Conservation (phyloP, 73 alveolate genomes). For the Halteria grandinella region DNA sequence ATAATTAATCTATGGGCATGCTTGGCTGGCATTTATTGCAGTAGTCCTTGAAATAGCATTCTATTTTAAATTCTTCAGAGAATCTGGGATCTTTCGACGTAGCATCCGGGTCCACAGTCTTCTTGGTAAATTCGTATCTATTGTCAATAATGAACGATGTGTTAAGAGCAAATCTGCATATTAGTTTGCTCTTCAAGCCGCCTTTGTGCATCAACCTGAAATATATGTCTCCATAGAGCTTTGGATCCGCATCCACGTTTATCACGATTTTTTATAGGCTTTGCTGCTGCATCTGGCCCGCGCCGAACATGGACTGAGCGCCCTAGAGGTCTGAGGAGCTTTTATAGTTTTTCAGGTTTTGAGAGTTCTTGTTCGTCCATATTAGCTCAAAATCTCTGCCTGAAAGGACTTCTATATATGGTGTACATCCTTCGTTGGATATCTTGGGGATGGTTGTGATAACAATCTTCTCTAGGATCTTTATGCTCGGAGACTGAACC, state of each 20-base stretch:
- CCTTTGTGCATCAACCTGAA: constrained; percentile 48
- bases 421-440: constrained; percentile 58
- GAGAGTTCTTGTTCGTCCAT: constrained; percentile 46
- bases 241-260: constrained; percentile 13
- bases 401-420: constrained; percentile 64
- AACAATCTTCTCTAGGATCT: constrained; percentile 18
- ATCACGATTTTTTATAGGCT: constrained; percentile 25
- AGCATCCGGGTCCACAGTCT: constrained; percentile 70
- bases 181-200: constrained; percentile 37
- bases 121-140: constrained; percentile 50
- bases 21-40: constrained; percentile 31
- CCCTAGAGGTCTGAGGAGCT: not conserved
- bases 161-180: constrained; percentile 73
- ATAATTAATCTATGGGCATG: too few relatives aligned
- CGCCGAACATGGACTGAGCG: not conserved
- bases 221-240: constrained; percentile 33
- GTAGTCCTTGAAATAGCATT: constrained; percentile 25
- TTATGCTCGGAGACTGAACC: constrained; percentile 48
- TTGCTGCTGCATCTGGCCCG: constrained; percentile 42
- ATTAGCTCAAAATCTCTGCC: constrained; percentile 57
- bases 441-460: constrained; percentile 62
- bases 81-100: constrained; percentile 52
- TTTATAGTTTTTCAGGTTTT: constrained; percentile 22
- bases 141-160: constrained; percentile 64
- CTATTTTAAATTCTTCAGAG: constrained; percentile 41